Base-by-base conservation (phyloP, 1,284 basidiomycete species). In the Mycena citricolor region DNA sequence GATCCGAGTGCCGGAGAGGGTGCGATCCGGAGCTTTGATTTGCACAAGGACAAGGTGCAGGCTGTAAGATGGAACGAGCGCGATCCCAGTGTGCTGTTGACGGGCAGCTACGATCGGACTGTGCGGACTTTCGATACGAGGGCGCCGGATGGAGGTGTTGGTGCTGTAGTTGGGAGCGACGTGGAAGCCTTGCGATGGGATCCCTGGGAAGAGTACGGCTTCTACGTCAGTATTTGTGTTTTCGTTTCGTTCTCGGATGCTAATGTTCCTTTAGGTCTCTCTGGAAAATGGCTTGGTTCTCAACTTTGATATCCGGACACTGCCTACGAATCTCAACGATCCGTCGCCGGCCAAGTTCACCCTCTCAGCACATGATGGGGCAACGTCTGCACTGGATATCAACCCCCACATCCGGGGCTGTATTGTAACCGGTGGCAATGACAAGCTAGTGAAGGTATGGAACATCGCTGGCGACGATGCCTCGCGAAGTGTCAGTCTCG, bases 31-130 rank as follows among this genome's bases (percentile, higher is more conserved):
- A 92, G 86, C 54, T 99, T 97, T 65, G 81, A 75, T 39, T 70
- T 94, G 25, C 97, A 99, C 68, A 86, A 83, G 58, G 94, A 97
- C 67, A 98, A 97, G 71, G 91, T 99, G n/a, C 94, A 98, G 67
- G 84, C 88, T 4, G 92, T 99, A 3, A 88, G 95, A 60, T 99
- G 97, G 97, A 97, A 97, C 64, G 76, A 79, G 28, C 77, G 79
- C 44, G 87, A 93, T 42, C 90, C 94, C 21, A 89, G 86, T 10
- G 90, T 95, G 26, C 71, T 99, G 28, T 69, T 99, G 48, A 95
- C 90, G 3, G 97, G 94, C 13, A 89, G 90, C 51, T 98, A 91
- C 61, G 97, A 99, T 69, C 81, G 93, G 37, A 94, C 91, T 0
- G 89, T 98, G 21, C 76, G 91, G 44, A 87, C 92, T 17, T 98